phyloP scores from a whole-genome alignment of 345 rosid genomes.

The Citrus glauca region DNA sequence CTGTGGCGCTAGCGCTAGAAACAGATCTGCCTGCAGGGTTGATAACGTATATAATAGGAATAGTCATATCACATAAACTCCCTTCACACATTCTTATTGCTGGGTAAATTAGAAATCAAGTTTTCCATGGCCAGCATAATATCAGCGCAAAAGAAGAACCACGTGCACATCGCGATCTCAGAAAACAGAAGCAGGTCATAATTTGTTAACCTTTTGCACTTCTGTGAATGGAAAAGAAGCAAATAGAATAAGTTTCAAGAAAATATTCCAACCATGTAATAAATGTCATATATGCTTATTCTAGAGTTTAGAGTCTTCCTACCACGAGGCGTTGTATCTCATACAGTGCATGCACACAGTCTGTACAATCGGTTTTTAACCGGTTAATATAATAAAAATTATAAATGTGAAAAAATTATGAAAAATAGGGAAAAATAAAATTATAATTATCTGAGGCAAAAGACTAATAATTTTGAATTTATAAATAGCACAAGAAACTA shows the following conservation, averaged over 20 bases:
- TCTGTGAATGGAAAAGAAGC: conserved; percentile 27
- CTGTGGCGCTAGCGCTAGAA: conserved; percentile 80
- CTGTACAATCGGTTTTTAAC: too few species aligned
- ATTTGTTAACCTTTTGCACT: conserved; percentile 9
- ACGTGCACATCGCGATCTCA: background rate
- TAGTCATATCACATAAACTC: background rate
- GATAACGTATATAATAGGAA: background rate
- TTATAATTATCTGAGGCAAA: too few species aligned
- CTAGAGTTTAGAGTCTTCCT: too few species aligned
- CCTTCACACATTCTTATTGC: background rate
- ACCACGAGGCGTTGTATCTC: too few species aligned
- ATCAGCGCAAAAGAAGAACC: too few species aligned
- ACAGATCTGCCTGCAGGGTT: conserved; percentile 76
- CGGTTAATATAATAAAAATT: too few species aligned
- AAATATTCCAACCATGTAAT: background rate
- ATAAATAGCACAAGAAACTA: too few species aligned
- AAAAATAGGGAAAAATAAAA: too few species aligned
- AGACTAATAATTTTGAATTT: too few species aligned
- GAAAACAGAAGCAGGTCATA: too few species aligned
- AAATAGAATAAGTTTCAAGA: background rate
- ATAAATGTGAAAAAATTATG: too few species aligned
- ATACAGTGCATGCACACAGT: too few species aligned
- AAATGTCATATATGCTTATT: background rate
- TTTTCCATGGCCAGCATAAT: background rate
- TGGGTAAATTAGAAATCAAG: background rate